Conservation (phyloP, 2,329 filamentous ascomycete species). For the Calonectria fujianensis region DNA sequence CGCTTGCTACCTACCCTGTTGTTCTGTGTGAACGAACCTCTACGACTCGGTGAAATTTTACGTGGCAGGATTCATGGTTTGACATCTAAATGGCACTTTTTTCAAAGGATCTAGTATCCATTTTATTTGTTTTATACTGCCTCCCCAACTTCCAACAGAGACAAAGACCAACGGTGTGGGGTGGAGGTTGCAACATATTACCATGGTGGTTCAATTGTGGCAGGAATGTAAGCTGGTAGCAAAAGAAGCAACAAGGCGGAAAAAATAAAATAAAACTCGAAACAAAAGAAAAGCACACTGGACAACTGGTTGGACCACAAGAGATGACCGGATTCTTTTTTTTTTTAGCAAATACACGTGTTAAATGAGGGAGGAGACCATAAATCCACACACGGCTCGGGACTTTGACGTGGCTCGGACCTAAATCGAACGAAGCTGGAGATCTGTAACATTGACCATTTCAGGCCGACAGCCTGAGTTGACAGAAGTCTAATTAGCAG, state of each 20-base stretch:
- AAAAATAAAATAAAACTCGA: neutral
- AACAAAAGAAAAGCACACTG: neutral
- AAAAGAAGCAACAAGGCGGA: constrained; percentile 1
- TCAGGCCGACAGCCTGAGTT: neutral
- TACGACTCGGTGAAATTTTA: constrained; percentile 23
- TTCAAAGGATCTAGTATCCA: neutral
- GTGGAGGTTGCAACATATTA: too few species aligned
- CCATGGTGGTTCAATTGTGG: neutral
- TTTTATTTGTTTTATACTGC: neutral
- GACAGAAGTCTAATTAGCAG: constrained; percentile 5
- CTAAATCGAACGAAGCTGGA: neutral
- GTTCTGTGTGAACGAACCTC: neutral
- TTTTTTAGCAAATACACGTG: neutral
- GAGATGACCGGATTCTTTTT: constrained; percentile 3
- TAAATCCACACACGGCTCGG: neutral
- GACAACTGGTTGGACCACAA: neutral
- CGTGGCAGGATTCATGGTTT: neutral
- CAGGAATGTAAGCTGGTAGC: neutral
- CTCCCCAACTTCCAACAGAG: too few species aligned
- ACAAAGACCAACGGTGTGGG: neutral
- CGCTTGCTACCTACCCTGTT: constrained; percentile 19
- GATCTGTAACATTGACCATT: constrained; percentile 6
- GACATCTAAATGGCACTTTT: neutral
- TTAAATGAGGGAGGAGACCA: neutral
- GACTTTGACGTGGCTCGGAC: constrained; percentile 23